Conservation (phyloP, 768 basidiomycete species). For the Psilocybe sp. region DNA sequence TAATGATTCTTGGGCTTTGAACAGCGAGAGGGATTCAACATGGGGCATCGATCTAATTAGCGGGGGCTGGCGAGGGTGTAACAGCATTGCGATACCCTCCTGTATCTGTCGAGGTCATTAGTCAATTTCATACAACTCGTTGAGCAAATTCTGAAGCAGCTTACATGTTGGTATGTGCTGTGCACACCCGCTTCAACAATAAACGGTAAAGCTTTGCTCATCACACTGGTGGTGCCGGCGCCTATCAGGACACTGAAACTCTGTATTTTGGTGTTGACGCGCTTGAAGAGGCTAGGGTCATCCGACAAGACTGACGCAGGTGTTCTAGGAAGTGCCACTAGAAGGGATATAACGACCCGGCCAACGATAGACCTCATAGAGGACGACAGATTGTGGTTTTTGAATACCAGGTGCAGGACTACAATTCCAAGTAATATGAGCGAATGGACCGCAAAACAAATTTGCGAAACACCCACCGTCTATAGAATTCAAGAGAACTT, state of each 20-base stretch:
- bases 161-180: conserved; percentile 26
- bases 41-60: conserved; percentile 65
- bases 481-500: conserved; percentile 50
- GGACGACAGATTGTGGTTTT: conserved; percentile 47
- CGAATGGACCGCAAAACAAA: conserved; percentile 1
- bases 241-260: conserved; percentile 45
- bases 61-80: conserved; percentile 82
- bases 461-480: conserved; percentile 44
- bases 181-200: conserved; percentile 40
- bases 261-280: conserved; percentile 45
- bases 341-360: conserved; percentile 55
- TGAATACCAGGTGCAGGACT: conserved; percentile 53
- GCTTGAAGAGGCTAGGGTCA: conserved; percentile 45
- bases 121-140: not conserved
- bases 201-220: conserved; percentile 62
- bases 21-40: conserved; percentile 59
- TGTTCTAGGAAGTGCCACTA: conserved; percentile 55
- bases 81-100: conserved; percentile 51
- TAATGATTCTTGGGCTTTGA: conserved; percentile 57
- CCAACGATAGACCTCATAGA: conserved; percentile 57
- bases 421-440: not conserved
- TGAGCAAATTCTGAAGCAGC: conserved; percentile 3
- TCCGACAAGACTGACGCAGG: conserved; percentile 52
- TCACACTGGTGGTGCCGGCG: conserved; percentile 51
- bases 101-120: conserved; percentile 19